Evolutionary conservation across 495 filamentous ascomycete species (phyloP).

Genomic region (Hypomontagnella submonticulosa): DNA sequence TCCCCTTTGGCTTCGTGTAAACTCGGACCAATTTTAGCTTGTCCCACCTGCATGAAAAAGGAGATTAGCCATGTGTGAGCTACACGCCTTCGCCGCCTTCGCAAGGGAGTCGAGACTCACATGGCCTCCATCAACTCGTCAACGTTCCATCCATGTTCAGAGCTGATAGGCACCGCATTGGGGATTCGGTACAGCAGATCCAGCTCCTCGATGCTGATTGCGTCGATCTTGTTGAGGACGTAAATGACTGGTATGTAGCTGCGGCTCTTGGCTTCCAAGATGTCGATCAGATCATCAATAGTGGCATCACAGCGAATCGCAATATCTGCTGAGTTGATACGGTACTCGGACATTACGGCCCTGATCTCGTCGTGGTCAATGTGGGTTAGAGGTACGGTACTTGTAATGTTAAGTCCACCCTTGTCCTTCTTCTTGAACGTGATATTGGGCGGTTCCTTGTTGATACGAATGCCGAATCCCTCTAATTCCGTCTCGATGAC

Average conservation of each 20-base stretch:
- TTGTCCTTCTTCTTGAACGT: constrained; percentile 99
- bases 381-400: constrained; percentile 89
- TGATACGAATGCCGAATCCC: constrained; percentile 97
- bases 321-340: constrained; percentile 96
- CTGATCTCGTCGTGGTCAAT: constrained; percentile 96
- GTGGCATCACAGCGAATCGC: constrained; percentile 95
- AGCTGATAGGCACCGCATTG: constrained; percentile 95
- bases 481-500: constrained; percentile 97
- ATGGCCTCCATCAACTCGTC: constrained; percentile 96
- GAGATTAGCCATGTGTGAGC: constrained; percentile 43
- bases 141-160: constrained; percentile 98
- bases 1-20: constrained; percentile 98
- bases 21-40: constrained; percentile 90
- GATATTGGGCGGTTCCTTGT: constrained; percentile 97
- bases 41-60: constrained; percentile 73
- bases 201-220: constrained; percentile 96
- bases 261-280: constrained; percentile 93
- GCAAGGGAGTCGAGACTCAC: constrained; percentile 56
- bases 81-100: constrained; percentile 20
- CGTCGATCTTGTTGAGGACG: constrained; percentile 98
- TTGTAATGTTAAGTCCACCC: constrained; percentile 93
- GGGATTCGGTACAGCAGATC: constrained; percentile 96
- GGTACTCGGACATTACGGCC: constrained; percentile 97
- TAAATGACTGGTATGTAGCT: constrained; percentile 98
- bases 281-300: constrained; percentile 87